phyloP scores from a whole-genome alignment of 1,284 basidiomycete genomes.

The Earliella scabrosa region DNA sequence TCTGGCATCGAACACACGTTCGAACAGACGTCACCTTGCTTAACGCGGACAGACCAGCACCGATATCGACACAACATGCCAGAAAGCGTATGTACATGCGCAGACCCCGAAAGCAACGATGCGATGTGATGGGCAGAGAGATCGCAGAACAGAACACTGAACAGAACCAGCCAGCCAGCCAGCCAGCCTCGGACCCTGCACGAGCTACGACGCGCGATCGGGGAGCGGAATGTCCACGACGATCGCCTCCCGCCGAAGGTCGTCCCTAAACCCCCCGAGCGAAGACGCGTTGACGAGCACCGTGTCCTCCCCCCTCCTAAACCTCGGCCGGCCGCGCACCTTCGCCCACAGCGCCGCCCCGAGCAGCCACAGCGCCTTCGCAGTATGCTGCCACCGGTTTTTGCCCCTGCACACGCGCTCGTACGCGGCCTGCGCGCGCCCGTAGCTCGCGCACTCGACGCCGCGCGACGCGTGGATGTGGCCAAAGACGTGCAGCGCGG shows the following conservation, averaged over 20 bases:
- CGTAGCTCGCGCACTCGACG: constrained; percentile 36
- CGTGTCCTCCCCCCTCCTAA: constrained; percentile 3
- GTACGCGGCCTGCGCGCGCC: constrained; percentile 34
- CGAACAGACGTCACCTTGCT: too few species aligned
- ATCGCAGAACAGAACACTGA: neutral
- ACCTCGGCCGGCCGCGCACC: neutral
- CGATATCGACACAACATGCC: too few species aligned
- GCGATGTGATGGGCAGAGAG: neutral
- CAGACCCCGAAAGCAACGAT: neutral
- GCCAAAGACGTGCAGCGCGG: constrained; percentile 44
- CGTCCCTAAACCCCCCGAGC: neutral
- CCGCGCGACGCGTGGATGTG: constrained; percentile 46
- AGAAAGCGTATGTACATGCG: neutral
- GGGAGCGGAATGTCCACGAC: constrained; percentile 10
- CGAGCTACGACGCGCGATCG: neutral
- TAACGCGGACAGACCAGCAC: neutral
- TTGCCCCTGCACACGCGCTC: constrained; percentile 34
- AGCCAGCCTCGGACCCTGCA: neutral
- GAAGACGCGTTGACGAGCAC: constrained; percentile 18
- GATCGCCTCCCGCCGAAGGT: constrained; percentile 1
- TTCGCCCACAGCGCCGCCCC: constrained; percentile 1
- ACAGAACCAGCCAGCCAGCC: too few species aligned
- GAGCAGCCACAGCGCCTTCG: constrained; percentile 14
- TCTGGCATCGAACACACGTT: too few species aligned
- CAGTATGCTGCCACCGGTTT: constrained; percentile 24